Evolutionary conservation across 179 eudicot genomes (phyloP).

Genomic region (Actinidia arguta): DNA sequence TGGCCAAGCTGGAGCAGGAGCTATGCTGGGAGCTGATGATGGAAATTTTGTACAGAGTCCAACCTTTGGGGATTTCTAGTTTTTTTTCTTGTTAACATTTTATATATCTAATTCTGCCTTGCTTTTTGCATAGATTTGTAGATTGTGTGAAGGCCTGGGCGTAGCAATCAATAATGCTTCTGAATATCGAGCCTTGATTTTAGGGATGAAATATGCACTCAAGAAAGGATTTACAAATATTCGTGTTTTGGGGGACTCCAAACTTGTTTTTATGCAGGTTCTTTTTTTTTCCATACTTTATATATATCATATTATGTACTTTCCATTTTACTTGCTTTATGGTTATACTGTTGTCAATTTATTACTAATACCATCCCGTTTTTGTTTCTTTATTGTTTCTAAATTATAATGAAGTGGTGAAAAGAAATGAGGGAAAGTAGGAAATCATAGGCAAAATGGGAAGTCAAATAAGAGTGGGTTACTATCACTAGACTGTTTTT

Average conservation of each 20-base stretch:
- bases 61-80: constrained; percentile 3
- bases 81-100: constrained; percentile 4
- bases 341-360: neutral
- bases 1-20: constrained; percentile 98
- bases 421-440: too few species aligned
- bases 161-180: constrained; percentile 81
- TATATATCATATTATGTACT: too few species aligned
- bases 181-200: constrained; percentile 86
- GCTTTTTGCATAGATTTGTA: constrained; percentile 65
- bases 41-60: constrained; percentile 64
- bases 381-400: too few species aligned
- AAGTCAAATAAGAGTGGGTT: too few species aligned
- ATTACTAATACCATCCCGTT: neutral
- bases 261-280: constrained; percentile 99
- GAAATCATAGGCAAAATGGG: too few species aligned
- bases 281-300: neutral
- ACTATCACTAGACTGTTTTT: too few species aligned
- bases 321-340: constrained; percentile 1
- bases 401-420: too few species aligned
- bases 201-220: constrained; percentile 86
- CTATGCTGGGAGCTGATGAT: constrained; percentile 68
- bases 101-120: constrained; percentile 25
- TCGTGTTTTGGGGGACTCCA: constrained; percentile 84
- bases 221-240: constrained; percentile 77
- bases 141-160: constrained; percentile 94